Conservation (phyloP, 2,329 filamentous ascomycete species). For the Cercospora sp. region DNA sequence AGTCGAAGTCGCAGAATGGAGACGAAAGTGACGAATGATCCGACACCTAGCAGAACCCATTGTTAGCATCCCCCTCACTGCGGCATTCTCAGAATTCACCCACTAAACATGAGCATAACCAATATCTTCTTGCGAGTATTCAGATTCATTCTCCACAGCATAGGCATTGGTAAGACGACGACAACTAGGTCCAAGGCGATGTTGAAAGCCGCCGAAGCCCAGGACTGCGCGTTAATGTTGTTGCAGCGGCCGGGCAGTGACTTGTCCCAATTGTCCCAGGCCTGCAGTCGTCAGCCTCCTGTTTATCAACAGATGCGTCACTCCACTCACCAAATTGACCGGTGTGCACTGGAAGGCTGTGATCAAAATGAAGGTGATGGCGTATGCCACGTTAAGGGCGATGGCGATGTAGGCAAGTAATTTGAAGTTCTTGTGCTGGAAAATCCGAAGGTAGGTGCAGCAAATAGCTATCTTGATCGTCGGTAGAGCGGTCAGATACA, state of each 20-base stretch:
- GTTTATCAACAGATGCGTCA: not conserved
- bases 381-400: slow-evolving; percentile 24
- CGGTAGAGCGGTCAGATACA: slow-evolving; percentile 21
- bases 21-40: slow-evolving; percentile 25
- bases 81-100: not conserved
- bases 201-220: slow-evolving; percentile 25
- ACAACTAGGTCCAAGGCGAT: slow-evolving; percentile 25
- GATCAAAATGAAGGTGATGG: slow-evolving; percentile 21
- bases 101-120: slow-evolving; percentile 28
- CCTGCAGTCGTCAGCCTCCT: slow-evolving; percentile 6
- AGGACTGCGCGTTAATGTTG: slow-evolving; percentile 25
- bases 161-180: slow-evolving; percentile 23
- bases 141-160: slow-evolving; percentile 26
- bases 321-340: slow-evolving; percentile 15
- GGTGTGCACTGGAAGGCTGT: slow-evolving; percentile 25
- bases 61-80: not conserved
- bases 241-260: slow-evolving; percentile 21
- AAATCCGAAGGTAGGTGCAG: slow-evolving; percentile 27
- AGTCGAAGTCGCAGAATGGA: slow-evolving; percentile 23
- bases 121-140: slow-evolving; percentile 25
- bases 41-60: slow-evolving; percentile 12
- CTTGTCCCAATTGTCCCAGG: slow-evolving; percentile 24
- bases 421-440: slow-evolving; percentile 19
- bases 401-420: slow-evolving; percentile 19
- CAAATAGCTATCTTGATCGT: slow-evolving; percentile 26